Percentiles rank a stretch among this genome's conserved stretches.
Conservation (phyloP, 108 stramenopile species). For the Seminavis robusta region DNA sequence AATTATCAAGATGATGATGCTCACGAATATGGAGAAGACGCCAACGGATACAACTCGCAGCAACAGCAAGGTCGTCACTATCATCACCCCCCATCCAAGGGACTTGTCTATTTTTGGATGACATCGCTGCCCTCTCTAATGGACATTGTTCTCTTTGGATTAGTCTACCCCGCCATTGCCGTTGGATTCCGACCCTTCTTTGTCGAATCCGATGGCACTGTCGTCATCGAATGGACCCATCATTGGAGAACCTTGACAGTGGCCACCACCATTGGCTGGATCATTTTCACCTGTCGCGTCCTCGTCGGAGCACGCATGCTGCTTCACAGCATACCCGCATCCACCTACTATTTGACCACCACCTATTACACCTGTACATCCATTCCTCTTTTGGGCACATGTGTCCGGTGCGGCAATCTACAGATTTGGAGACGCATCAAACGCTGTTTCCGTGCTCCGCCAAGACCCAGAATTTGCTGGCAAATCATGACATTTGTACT, state of each 20-base stretch:
- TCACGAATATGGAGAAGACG: too few species aligned
- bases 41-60: too few species aligned
- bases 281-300: conserved; percentile 1
- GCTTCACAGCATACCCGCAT: background rate
- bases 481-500: background rate
- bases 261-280: background rate
- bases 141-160: background rate
- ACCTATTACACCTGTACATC: background rate
- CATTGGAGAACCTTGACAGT: background rate
- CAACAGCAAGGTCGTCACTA: too few species aligned
- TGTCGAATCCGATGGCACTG: conserved; percentile 17
- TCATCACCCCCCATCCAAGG: too few species aligned
- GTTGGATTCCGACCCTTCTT: conserved; percentile 6
- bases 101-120: too few species aligned
- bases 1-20: too few species aligned
- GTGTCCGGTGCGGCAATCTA: background rate
- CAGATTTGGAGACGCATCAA: background rate
- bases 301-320: background rate
- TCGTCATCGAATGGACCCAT: conserved; percentile 16
- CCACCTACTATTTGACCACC: too few species aligned
- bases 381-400: background rate
- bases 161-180: background rate
- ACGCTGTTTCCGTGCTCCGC: background rate
- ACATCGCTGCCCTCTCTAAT: background rate
- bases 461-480: background rate